Evolutionary conservation across 2,329 filamentous ascomycete species (phyloP), one percentile per base, ranked within the genome.

Genomic region (Endothia cerciana): DNA sequence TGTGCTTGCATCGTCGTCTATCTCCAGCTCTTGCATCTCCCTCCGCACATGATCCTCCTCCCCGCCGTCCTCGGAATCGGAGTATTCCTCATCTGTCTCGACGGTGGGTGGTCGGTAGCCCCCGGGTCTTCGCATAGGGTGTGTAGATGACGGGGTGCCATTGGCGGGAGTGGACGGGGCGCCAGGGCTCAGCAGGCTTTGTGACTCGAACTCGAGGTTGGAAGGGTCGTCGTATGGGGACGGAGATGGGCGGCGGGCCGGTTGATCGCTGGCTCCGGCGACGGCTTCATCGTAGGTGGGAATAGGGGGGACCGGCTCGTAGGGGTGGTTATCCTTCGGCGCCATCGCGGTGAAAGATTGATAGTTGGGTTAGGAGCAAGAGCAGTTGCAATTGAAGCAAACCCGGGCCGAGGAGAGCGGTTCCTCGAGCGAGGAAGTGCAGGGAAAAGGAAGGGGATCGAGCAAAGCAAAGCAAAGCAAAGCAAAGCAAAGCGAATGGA

Each of bases 11-110:
- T 68, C 78, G 72, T 65, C 77, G 74, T 66, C 68, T 59, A 96
- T 87, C 71, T 96, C 93, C 85, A 97, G 89, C 84, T 97, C 91
- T 74, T 96, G 88, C 81, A 98, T 90, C 78, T 95, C 92, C 70
- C 90, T 86, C 69, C 92, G 88, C 72, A 95, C 84, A 69, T 89
- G 87, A 40, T 86, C 87, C 45, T 87, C 87, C 70, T 91, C 85
- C 40, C 77, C 75, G 74, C 84, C 77, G 77, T 55, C 58, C 13
- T 58, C 59, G 15, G 86, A 81, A 33, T 82, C 74, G 70, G 82
- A 82, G 66, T 83, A 84, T 69, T 94, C 90, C 68, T 89, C 90
- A 65, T 93, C 93, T 1, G 80, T 84, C 77, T 95, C 91, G 69
- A 94, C 93, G 1, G 91, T 94, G 1, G 94, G 93, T 45, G 90